Percentiles rank a stretch among this genome's conserved stretches.
Conservation (phyloP, 352 stramenopile species). For the Phytophthora constricta region DNA sequence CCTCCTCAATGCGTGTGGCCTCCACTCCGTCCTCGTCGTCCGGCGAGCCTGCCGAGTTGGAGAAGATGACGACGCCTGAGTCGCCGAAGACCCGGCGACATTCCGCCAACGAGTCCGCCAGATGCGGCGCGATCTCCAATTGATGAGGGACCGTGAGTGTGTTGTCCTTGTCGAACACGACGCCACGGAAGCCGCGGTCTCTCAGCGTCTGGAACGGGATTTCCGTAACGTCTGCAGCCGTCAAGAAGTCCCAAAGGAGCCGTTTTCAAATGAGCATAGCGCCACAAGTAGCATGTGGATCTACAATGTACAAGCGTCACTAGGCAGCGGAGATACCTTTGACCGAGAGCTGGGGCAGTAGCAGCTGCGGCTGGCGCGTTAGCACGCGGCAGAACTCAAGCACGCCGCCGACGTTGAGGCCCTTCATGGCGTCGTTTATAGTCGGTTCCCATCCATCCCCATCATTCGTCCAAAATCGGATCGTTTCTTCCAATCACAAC, state of each 20-base stretch:
- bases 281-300: background rate
- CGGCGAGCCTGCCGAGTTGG: slow-evolving; percentile 94
- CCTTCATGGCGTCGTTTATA: slow-evolving; percentile 48
- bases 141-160: slow-evolving; percentile 94
- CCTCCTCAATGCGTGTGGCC: slow-evolving; percentile 81
- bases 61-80: slow-evolving; percentile 92
- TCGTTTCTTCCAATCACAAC: slow-evolving; percentile 30
- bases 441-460: background rate
- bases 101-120: slow-evolving; percentile 71
- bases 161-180: slow-evolving; percentile 99
- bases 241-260: too few species aligned
- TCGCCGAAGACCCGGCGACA: slow-evolving; percentile 92
- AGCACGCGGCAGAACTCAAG: slow-evolving; percentile 83
- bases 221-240: slow-evolving; percentile 85
- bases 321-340: slow-evolving; percentile 48
- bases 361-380: slow-evolving; percentile 69
- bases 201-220: slow-evolving; percentile 79
- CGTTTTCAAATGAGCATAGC: background rate
- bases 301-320: background rate
- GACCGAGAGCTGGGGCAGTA: slow-evolving; percentile 86
- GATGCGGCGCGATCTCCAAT: slow-evolving; percentile 77
- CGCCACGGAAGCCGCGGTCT: slow-evolving; percentile 88
- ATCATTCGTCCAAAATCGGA: slow-evolving; percentile 24
- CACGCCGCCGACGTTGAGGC: slow-evolving; percentile 81
- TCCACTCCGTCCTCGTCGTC: slow-evolving; percentile 90